Evolutionary conservation across 495 filamentous ascomycete genomes (phyloP).

Genomic region (Halenospora varia): DNA sequence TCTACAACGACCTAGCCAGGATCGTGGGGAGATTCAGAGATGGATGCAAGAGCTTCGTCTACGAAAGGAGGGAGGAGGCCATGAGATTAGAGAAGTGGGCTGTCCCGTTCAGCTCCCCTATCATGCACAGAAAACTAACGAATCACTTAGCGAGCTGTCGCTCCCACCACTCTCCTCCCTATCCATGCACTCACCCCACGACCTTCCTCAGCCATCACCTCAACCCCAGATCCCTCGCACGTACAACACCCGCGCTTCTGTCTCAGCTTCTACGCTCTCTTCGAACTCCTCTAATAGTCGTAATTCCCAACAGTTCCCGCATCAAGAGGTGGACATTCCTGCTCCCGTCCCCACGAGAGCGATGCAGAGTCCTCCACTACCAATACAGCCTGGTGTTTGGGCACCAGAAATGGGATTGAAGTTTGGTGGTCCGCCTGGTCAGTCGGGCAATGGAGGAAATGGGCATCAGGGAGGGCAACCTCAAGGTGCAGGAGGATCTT

Average conservation of each 20-base stretch:
- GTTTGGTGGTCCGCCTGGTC: constrained; percentile 43
- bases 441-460: background rate
- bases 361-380: constrained; percentile 26
- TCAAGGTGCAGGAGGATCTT: background rate
- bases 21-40: constrained; percentile 78
- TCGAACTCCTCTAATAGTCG: background rate
- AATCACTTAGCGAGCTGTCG: constrained; percentile 46
- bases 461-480: background rate
- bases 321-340: constrained; percentile 43
- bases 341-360: constrained; percentile 52
- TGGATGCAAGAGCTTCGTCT: constrained; percentile 72
- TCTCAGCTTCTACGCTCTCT: background rate
- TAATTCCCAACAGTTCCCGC: too few species aligned
- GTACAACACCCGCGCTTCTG: constrained; percentile 2
- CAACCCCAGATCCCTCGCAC: background rate
- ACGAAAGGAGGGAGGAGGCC: constrained; percentile 76
- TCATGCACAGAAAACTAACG: too few species aligned
- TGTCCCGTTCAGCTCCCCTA: background rate
- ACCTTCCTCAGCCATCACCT: too few species aligned
- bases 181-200: too few species aligned
- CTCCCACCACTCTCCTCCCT: constrained; percentile 46
- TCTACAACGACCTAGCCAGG: constrained; percentile 92
- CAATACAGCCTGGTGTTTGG: constrained; percentile 60
- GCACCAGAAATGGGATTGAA: constrained; percentile 75
- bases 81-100: constrained; percentile 67